Evolutionary conservation across 2,329 filamentous ascomycete species (phyloP), one percentile per base, ranked within the genome.

Genomic region (Botryotinia calthae): DNA sequence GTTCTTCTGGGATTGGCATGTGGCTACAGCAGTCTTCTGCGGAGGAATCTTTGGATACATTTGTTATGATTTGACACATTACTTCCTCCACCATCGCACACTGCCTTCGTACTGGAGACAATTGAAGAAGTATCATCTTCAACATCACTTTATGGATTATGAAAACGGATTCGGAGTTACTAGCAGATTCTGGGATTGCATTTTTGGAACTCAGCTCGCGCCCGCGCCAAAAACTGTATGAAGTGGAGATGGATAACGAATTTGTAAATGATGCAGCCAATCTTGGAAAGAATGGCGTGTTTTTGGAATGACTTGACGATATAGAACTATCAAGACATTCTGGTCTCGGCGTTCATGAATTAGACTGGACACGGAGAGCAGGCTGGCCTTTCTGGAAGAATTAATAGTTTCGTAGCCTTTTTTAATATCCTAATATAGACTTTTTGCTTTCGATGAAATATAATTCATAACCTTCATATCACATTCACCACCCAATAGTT

Each of bases 101-200:
- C 89, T 99, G 4, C 96, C 96, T 25, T 84, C 90, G 2, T 97
- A 94, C 87, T 98, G 97, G 85, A 93, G 93, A 83, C 87, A 90
- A 76, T 88, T 98, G 79, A 99, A 99, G 90, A 98, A 97, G 84
- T 97, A 98, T 81, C 96, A 99, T 81, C 90, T 99, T 44, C 90
- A 94, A 81, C 96, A 99, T 82, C 96, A 99, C 84, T 99, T 98
- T 83, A 93, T 96, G 75, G 96, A 99, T 82, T 99, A 97, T 82
- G 93, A 99, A 83, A 95, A 97, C 77, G 96, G 96, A 70, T 99
- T 98, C 79, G 96, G 96, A 72, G 95, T 99, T 69, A 98, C 95
- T 46, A 98, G 92, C 86, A 90, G 91, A 77, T 97, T 99, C 86
- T 99, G 96, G 96, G 96, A 99, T 82, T 85, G 84, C 67, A 84